These are phyloP conservation scores for Selaginella tamariscina DNA, from an alignment of 75 land plant species.

Conservation along the genomic window DNA sequence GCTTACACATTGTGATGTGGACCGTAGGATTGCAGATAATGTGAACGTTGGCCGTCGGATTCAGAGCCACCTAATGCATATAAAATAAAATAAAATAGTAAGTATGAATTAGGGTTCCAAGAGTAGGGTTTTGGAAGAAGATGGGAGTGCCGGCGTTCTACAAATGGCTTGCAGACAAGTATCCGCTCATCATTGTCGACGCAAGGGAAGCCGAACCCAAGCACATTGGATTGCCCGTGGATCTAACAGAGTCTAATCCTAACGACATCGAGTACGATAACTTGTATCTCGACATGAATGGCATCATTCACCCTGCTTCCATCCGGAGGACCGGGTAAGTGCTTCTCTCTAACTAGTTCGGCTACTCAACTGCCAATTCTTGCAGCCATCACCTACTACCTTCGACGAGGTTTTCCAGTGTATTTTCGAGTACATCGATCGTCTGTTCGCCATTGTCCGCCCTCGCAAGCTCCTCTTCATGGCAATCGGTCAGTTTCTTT, in stretches of 20 bases:
- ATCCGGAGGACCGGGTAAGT: constrained; percentile 54
- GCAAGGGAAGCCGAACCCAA: constrained; percentile 36
- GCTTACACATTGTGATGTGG: too few species aligned
- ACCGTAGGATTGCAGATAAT: too few species aligned
- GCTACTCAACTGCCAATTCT: neutral
- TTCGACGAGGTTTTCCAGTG: constrained; percentile 73
- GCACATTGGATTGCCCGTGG: constrained; percentile 43
- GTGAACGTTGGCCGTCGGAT: too few species aligned
- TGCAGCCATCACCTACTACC: constrained; percentile 72
- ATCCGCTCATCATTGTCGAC: constrained; percentile 45
- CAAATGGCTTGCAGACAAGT: constrained; percentile 55
- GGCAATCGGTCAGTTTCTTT: constrained; percentile 53
- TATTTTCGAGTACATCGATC: constrained; percentile 75
- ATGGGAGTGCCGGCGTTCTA: constrained; percentile 76
- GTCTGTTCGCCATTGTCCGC: constrained; percentile 67
- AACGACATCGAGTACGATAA: constrained; percentile 55
- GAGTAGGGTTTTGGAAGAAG: neutral
- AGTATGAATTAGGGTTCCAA: constrained; percentile 11
- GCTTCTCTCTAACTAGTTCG: neutral
- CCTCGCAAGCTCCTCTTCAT: constrained; percentile 65
- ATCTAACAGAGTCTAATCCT: constrained; percentile 41
- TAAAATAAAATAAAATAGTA: too few species aligned
- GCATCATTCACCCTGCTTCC: constrained; percentile 69
- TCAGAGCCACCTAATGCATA: too few species aligned
- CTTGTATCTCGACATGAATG: constrained; percentile 67